Evolutionary conservation across 768 basidiomycete species (phyloP).

Genomic region (Kwoniella sp.): DNA sequence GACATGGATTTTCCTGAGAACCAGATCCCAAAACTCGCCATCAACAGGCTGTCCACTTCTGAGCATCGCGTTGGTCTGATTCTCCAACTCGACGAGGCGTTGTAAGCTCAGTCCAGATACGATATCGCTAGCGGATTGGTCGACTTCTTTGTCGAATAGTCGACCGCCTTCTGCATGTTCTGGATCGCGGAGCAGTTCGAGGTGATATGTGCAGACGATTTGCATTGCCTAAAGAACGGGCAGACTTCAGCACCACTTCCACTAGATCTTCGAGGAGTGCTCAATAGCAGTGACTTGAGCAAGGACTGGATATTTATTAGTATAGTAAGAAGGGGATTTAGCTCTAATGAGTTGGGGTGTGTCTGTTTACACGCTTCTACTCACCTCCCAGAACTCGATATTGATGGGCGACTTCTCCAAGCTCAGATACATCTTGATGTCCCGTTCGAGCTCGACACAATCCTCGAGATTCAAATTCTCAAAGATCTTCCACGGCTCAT

Average conservation of each 20-base stretch:
- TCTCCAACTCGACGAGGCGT: constrained; percentile 78
- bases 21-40: constrained; percentile 94
- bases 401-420: constrained; percentile 82
- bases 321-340: not conserved
- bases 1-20: constrained; percentile 87
- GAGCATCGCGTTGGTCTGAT: constrained; percentile 82
- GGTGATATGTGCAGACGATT: constrained; percentile 87
- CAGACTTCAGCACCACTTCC: constrained; percentile 12
- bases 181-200: constrained; percentile 68
- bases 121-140: constrained; percentile 76
- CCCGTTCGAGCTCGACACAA: constrained; percentile 88
- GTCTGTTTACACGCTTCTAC: no score
- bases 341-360: no score
- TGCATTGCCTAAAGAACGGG: constrained; percentile 78
- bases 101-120: constrained; percentile 84
- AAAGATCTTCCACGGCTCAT: constrained; percentile 97
- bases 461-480: constrained; percentile 88
- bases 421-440: constrained; percentile 86
- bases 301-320: no score
- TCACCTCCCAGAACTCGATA: constrained; percentile 96
- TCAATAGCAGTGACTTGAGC: no score
- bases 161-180: constrained; percentile 50
- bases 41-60: constrained; percentile 91
- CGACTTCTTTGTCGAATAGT: constrained; percentile 65
- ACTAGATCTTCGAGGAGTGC: no score